A percentile compares a stretch with the other conserved stretches of the same genome.
Evolutionary conservation across 371 early-diverging fungal species (phyloP).

Genomic region (Dinochytrium kinnereticum): DNA sequence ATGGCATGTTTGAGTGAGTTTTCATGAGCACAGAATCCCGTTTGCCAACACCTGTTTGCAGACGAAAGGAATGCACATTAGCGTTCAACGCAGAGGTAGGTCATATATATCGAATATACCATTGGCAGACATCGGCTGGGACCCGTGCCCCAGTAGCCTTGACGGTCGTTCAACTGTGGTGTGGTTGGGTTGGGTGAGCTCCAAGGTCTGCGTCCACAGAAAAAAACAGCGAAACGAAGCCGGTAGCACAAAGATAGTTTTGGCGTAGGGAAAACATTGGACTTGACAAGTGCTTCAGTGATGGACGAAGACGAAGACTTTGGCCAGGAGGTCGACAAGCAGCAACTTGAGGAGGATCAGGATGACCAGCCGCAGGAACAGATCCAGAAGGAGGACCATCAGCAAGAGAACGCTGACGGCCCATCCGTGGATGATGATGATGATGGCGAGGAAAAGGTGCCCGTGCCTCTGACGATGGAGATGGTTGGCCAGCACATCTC

Average conservation of each 20-base stretch:
- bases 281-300: too few relatives aligned
- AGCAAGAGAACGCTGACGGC: not conserved
- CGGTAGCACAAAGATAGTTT: too few relatives aligned
- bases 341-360: not conserved
- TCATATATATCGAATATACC: too few relatives aligned
- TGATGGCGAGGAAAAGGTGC: slow-evolving; percentile 4
- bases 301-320: not conserved
- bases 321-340: not conserved
- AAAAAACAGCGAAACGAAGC: too few relatives aligned
- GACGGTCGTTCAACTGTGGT: too few relatives aligned
- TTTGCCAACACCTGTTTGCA: not conserved
- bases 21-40: not conserved
- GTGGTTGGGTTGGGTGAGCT: too few relatives aligned
- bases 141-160: too few relatives aligned
- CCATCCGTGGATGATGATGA: not conserved
- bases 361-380: not conserved
- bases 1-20: not conserved
- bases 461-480: slow-evolving; percentile 35
- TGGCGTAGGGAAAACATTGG: too few relatives aligned
- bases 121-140: too few relatives aligned
- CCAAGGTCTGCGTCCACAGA: not conserved
- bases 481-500: slow-evolving; percentile 44
- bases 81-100: too few relatives aligned
- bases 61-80: too few relatives aligned
- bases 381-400: slow-evolving; percentile 1